A percentile compares a stretch with the other conserved stretches of the same genome.
Conservation (phyloP, 2,329 filamentous ascomycete genomes). For the Fonsecaea pedrosoi region DNA sequence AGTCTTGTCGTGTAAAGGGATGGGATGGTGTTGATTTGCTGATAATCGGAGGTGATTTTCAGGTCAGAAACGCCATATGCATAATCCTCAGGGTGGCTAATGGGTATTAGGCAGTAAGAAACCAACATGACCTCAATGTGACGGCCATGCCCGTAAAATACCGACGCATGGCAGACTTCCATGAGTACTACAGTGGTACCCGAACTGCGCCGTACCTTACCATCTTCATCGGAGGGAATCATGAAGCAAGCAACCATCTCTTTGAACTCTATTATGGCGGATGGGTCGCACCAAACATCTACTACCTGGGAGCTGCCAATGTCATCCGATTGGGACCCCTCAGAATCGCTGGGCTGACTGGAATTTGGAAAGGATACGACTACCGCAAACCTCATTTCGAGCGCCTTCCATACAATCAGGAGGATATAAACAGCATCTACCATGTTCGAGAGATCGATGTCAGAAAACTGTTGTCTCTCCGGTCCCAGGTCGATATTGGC, state of each 20-base stretch:
- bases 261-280: constrained; percentile 96
- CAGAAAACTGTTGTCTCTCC: constrained; percentile 83
- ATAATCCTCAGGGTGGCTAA: constrained; percentile 21
- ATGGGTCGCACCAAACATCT: constrained; percentile 96
- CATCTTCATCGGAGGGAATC: constrained; percentile 91
- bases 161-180: constrained; percentile 86
- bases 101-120: constrained; percentile 74
- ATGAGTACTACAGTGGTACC: constrained; percentile 86
- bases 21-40: constrained; percentile 87
- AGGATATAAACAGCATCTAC: constrained; percentile 82
- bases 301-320: constrained; percentile 93
- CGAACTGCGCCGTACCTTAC: constrained; percentile 84
- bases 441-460: constrained; percentile 88
- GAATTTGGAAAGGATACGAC: constrained; percentile 93
- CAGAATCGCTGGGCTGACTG: constrained; percentile 86
- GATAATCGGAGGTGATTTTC: constrained; percentile 96
- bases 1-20: constrained; percentile 70
- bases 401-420: constrained; percentile 78
- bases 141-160: constrained; percentile 92
- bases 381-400: constrained; percentile 85
- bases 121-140: constrained; percentile 82
- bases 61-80: constrained; percentile 59
- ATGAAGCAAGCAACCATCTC: constrained; percentile 88
- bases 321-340: constrained; percentile 82
- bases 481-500: constrained; percentile 88